These are phyloP conservation scores for Nepenthes gracilis DNA, from an alignment of 148 eudicot genomes.

Conservation along the genomic window DNA sequence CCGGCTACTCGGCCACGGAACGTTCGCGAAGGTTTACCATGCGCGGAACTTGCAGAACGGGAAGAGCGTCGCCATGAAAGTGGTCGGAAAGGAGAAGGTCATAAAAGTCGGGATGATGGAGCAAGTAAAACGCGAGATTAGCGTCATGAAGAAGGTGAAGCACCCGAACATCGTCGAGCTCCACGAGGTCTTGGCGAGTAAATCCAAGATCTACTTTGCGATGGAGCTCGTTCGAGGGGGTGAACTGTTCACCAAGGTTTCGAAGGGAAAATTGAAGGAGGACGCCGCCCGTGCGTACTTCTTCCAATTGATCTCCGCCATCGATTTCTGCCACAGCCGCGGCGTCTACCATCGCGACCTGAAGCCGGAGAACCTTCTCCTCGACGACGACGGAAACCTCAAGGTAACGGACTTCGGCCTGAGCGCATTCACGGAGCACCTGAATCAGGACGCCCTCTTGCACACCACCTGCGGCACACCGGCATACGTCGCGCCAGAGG, in stretches of 20 bases:
- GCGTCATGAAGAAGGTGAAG: conserved; percentile 34
- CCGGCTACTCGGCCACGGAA: conserved; percentile 41
- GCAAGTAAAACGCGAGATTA: conserved; percentile 48
- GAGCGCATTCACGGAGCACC: conserved; percentile 32
- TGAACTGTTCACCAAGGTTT: conserved; percentile 36
- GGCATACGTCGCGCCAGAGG: conserved; percentile 60
- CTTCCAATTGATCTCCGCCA: conserved; percentile 42
- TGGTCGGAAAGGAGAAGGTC: conserved; percentile 39
- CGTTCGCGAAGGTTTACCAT: conserved; percentile 49
- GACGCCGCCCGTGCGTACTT: conserved; percentile 36
- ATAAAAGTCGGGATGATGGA: conserved; percentile 29
- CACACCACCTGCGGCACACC: conserved; percentile 57
- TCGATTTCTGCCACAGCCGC: conserved; percentile 45
- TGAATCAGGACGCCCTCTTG: conserved; percentile 20
- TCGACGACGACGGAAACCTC: conserved; percentile 27
- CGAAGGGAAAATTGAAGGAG: conserved; percentile 27
- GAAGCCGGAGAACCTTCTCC: conserved; percentile 45
- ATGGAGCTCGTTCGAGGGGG: conserved; percentile 53
- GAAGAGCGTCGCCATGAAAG: conserved; percentile 42
- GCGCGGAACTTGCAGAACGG: conserved; percentile 14
- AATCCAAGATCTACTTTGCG: conserved; percentile 29
- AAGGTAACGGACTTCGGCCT: conserved; percentile 58
- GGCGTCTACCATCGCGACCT: conserved; percentile 54
- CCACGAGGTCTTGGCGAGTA: conserved; percentile 63
- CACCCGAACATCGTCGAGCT: conserved; percentile 51